Conservation (phyloP, 2,329 filamentous ascomycete species). For the Cylindrodendrum hubeiense region DNA sequence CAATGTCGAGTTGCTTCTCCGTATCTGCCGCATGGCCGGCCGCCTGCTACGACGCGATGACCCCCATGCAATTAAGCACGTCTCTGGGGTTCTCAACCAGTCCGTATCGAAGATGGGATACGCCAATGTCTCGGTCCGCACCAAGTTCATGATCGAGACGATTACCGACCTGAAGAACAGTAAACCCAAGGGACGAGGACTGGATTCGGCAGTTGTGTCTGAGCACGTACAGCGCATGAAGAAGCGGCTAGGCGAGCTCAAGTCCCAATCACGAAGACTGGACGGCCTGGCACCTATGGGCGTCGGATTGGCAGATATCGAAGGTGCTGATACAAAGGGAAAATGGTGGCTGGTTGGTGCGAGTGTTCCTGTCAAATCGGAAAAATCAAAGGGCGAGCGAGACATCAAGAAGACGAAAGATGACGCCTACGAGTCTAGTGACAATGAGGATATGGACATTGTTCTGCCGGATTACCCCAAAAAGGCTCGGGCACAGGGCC, state of each 20-base stretch:
- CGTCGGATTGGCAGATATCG: slow-evolving; percentile 85
- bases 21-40: slow-evolving; percentile 85
- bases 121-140: slow-evolving; percentile 82
- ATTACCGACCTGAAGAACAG: slow-evolving; percentile 97
- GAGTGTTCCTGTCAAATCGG: slow-evolving; percentile 74
- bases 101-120: slow-evolving; percentile 77
- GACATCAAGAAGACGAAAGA: slow-evolving; percentile 46
- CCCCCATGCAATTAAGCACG: slow-evolving; percentile 87
- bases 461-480: slow-evolving; percentile 75
- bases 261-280: slow-evolving; percentile 65
- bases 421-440: slow-evolving; percentile 44
- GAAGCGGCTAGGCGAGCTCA: slow-evolving; percentile 86
- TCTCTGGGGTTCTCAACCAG: slow-evolving; percentile 82
- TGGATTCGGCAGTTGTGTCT: slow-evolving; percentile 77
- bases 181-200: slow-evolving; percentile 80
- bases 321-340: slow-evolving; percentile 84
- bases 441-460: slow-evolving; percentile 61
- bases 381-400: slow-evolving; percentile 36
- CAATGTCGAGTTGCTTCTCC: slow-evolving; percentile 89
- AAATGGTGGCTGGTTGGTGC: slow-evolving; percentile 99
- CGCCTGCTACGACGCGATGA: slow-evolving; percentile 90
- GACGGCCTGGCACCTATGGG: slow-evolving; percentile 86
- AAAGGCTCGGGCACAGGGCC: slow-evolving; percentile 83
- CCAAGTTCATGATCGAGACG: slow-evolving; percentile 97
- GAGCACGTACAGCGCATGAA: slow-evolving; percentile 92